These are phyloP conservation scores for Oidium heveae DNA, from an alignment of 2,329 filamentous ascomycete genomes.

Conservation along the genomic window DNA sequence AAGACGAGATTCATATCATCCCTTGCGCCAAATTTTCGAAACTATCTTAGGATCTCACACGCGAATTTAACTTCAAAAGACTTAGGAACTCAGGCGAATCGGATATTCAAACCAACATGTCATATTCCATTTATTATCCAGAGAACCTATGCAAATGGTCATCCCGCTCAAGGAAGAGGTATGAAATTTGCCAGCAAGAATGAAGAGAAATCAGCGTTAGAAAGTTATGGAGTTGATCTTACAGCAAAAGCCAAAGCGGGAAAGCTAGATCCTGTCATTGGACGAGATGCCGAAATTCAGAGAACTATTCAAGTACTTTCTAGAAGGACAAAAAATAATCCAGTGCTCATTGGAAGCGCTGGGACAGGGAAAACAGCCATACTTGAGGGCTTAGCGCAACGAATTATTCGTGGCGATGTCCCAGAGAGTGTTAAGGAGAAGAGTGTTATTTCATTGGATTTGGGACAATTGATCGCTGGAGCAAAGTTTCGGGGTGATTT, in stretches of 20 bases:
- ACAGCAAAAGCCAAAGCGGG: slow-evolving; percentile 66
- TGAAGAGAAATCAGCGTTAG: slow-evolving; percentile 61
- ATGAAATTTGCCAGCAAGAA: slow-evolving; percentile 56
- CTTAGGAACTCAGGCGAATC: no score
- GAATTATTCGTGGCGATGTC: slow-evolving; percentile 79
- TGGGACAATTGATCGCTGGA: slow-evolving; percentile 82
- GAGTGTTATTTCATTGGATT: slow-evolving; percentile 60
- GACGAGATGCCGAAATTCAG: slow-evolving; percentile 64
- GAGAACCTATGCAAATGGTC: slow-evolving; percentile 35
- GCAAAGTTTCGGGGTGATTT: slow-evolving; percentile 93
- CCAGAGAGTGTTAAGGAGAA: slow-evolving; percentile 94
- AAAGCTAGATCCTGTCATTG: slow-evolving; percentile 89
- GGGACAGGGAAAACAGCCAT: slow-evolving; percentile 85
- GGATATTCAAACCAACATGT: no score
- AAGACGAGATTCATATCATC: no score
- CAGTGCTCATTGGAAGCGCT: slow-evolving; percentile 69
- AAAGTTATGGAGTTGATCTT: slow-evolving; percentile 77
- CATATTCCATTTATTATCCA: background rate
- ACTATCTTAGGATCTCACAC: no score
- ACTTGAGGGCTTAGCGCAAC: slow-evolving; percentile 65
- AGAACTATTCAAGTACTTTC: slow-evolving; percentile 86
- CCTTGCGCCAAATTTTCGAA: no score
- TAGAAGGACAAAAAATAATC: slow-evolving; percentile 68
- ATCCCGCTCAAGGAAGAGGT: slow-evolving; percentile 69
- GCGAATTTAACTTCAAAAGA: no score